Percentiles rank a stretch among this genome's conserved stretches.
These are phyloP conservation scores for Elongisporangium undulatum DNA, from an alignment of 352 stramenopile genomes.

Conservation along the genomic window DNA sequence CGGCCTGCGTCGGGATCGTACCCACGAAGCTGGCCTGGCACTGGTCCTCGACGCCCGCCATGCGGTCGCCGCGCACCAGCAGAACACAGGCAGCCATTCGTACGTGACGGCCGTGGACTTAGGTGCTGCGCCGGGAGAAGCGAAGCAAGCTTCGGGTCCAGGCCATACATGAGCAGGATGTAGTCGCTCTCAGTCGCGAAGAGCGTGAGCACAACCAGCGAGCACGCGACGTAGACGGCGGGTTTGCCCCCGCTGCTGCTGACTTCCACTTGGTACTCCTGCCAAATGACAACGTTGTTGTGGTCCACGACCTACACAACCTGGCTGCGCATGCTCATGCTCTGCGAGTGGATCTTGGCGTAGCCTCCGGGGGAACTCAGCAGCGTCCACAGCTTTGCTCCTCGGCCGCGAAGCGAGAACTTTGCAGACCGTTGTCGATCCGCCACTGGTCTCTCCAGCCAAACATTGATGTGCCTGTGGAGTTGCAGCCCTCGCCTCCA, in stretches of 20 bases:
- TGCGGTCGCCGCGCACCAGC: background rate
- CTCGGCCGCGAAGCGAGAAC: background rate
- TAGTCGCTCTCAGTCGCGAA: conserved; percentile 38
- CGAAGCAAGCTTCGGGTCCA: conserved; percentile 14
- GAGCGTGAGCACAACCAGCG: conserved; percentile 33
- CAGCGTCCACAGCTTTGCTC: background rate
- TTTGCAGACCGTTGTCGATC: background rate
- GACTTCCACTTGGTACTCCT: conserved; percentile 28
- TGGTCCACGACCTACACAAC: conserved; percentile 33
- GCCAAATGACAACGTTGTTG: conserved; percentile 34
- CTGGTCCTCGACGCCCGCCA: too few relatives aligned
- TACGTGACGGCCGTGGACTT: background rate
- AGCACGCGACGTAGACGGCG: conserved; percentile 18
- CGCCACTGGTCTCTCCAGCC: background rate
- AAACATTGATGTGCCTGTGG: background rate
- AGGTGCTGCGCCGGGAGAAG: too few relatives aligned
- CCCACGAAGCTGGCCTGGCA: background rate
- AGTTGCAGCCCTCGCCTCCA: background rate
- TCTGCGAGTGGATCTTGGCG: conserved; percentile 32
- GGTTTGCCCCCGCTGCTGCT: background rate
- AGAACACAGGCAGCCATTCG: background rate
- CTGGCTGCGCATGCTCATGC: conserved; percentile 28
- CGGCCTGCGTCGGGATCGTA: background rate
- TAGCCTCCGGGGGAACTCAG: background rate
- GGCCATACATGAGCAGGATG: conserved; percentile 27